A percentile compares a stretch with the other conserved stretches of the same genome.
These are phyloP conservation scores for Exophiala alcalophila DNA, from an alignment of 2,329 filamentous ascomycete species.

Conservation along the genomic window DNA sequence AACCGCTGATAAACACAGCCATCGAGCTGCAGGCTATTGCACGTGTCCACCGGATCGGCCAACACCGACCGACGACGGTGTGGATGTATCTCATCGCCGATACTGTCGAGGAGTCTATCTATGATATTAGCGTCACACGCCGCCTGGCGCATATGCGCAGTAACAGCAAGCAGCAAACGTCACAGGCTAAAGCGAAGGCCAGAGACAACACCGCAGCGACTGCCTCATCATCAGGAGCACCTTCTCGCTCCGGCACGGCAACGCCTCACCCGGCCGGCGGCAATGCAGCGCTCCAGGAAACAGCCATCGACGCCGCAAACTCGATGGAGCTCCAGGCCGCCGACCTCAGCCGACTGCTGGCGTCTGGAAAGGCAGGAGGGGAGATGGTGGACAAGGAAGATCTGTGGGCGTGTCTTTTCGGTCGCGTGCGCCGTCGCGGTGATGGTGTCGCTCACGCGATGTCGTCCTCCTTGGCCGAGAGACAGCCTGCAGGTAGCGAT, in stretches of 20 bases:
- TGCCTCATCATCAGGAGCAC: no score
- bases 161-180: slow-evolving; percentile 30
- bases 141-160: slow-evolving; percentile 72
- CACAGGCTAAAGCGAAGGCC: slow-evolving; percentile 34
- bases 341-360: slow-evolving; percentile 66
- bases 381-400: slow-evolving; percentile 77
- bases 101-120: slow-evolving; percentile 89
- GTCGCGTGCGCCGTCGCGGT: slow-evolving; percentile 38
- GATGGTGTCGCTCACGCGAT: slow-evolving; percentile 11
- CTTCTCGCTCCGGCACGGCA: slow-evolving; percentile 27
- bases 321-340: slow-evolving; percentile 77
- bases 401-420: slow-evolving; percentile 87
- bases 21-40: slow-evolving; percentile 94
- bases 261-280: slow-evolving; percentile 4
- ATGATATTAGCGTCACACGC: slow-evolving; percentile 76
- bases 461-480: no score
- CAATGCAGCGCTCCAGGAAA: slow-evolving; percentile 49
- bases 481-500: slow-evolving; percentile 39
- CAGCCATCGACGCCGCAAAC: slow-evolving; percentile 75
- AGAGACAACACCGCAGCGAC: slow-evolving; percentile 32
- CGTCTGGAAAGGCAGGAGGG: slow-evolving; percentile 66
- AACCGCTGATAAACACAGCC: slow-evolving; percentile 88
- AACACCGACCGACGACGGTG: slow-evolving; percentile 81
- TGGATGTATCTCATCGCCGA: slow-evolving; percentile 93
- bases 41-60: slow-evolving; percentile 90